A percentile compares a stretch with the other conserved stretches of the same genome.
phyloP scores from a whole-genome alignment of 1,139 yeast genomes.

The Yamadazyma dendronema region DNA sequence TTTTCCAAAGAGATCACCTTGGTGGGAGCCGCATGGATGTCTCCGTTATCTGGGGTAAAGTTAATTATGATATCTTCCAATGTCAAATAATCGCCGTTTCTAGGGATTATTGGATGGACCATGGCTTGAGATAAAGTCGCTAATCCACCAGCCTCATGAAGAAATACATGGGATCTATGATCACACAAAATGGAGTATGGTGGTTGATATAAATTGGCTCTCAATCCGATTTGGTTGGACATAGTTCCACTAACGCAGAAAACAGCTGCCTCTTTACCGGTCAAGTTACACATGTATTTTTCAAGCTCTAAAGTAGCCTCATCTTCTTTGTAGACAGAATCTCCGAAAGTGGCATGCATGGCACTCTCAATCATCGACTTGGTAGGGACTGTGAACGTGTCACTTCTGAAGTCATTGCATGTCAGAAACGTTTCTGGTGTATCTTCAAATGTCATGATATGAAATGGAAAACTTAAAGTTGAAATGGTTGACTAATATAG shows the following conservation, averaged over 20 bases:
- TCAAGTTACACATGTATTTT: slow-evolving; percentile 30
- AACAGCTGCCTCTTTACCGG: slow-evolving; percentile 44
- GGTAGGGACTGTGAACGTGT: slow-evolving; percentile 48
- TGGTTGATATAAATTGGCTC: slow-evolving; percentile 44
- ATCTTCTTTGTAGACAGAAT: slow-evolving; percentile 47
- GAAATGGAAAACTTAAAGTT: background rate
- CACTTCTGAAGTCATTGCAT: slow-evolving; percentile 44
- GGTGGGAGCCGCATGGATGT: slow-evolving; percentile 88
- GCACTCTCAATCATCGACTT: slow-evolving; percentile 33
- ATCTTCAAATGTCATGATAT: slow-evolving; percentile 3
- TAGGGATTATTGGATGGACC: slow-evolving; percentile 40
- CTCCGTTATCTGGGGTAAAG: slow-evolving; percentile 61
- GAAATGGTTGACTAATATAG: too few relatives aligned
- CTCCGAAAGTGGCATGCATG: slow-evolving; percentile 35
- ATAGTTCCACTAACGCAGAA: slow-evolving; percentile 48
- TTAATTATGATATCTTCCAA: slow-evolving; percentile 37
- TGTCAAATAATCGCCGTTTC: slow-evolving; percentile 38
- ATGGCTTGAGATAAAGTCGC: slow-evolving; percentile 47
- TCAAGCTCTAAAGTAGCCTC: slow-evolving; percentile 34
- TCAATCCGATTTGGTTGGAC: slow-evolving; percentile 43
- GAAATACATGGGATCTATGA: slow-evolving; percentile 37
- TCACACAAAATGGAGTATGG: slow-evolving; percentile 45
- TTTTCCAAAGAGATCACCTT: slow-evolving; percentile 82
- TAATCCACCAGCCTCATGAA: slow-evolving; percentile 46
- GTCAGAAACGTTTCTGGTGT: slow-evolving; percentile 13